These are phyloP conservation scores for Collybia sordida DNA, from an alignment of 768 basidiomycete genomes.

Conservation along the genomic window DNA sequence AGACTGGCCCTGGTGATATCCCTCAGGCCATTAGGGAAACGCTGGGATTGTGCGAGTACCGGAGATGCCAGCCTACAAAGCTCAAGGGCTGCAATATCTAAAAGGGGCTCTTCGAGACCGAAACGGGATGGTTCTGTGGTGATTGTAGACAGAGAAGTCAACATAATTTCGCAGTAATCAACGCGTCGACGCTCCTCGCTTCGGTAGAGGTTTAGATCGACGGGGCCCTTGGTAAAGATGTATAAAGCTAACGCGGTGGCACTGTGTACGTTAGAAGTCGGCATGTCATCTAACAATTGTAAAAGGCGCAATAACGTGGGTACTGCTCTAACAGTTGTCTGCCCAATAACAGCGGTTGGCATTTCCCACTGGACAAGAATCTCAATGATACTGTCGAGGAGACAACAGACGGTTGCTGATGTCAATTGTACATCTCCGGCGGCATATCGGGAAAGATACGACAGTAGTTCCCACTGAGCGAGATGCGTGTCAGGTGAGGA, in stretches of 20 bases:
- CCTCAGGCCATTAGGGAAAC: constrained; percentile 26
- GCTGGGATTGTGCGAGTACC: constrained; percentile 24
- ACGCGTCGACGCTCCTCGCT: constrained; percentile 26
- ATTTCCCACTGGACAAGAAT: constrained; percentile 37
- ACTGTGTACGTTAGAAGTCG: constrained; percentile 26
- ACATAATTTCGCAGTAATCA: constrained; percentile 29
- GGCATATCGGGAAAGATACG: constrained; percentile 29
- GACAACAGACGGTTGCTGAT: constrained; percentile 30
- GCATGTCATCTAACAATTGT: constrained; percentile 24
- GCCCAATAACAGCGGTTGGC: constrained; percentile 31
- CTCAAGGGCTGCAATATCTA: constrained; percentile 30
- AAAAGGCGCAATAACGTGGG: constrained; percentile 35
- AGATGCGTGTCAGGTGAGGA: constrained; percentile 32
- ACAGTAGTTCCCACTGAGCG: constrained; percentile 34
- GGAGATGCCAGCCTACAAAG: constrained; percentile 32
- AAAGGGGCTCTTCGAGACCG: constrained; percentile 26
- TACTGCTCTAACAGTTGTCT: constrained; percentile 30
- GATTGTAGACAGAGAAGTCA: constrained; percentile 32
- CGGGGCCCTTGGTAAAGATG: constrained; percentile 24
- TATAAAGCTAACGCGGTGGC: constrained; percentile 31
- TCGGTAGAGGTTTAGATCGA: constrained; percentile 23
- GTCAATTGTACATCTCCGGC: constrained; percentile 29
- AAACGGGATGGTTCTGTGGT: constrained; percentile 28
- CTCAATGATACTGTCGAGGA: constrained; percentile 39
- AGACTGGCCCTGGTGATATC: constrained; percentile 28